Evolutionary conservation across 257 asterid genomes (phyloP).

Genomic region (Sherardia arvensis): DNA sequence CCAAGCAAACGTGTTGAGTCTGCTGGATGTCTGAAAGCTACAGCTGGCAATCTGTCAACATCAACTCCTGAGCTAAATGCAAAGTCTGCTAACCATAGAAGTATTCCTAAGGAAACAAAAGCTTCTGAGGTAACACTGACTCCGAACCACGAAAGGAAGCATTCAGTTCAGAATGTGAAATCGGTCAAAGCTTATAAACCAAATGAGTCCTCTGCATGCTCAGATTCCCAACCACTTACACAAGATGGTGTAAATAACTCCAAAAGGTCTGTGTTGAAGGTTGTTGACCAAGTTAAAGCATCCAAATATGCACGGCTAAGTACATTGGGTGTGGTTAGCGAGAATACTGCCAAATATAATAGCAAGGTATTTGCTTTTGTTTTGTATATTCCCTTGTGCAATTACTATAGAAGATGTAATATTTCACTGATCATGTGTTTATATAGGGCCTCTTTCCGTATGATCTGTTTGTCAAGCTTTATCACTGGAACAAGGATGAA

Average conservation of each 20-base stretch:
- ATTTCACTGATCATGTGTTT: slow-evolving; percentile 13
- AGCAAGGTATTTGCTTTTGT: slow-evolving; percentile 18
- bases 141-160: slow-evolving; percentile 22
- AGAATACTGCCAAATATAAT: slow-evolving; percentile 30
- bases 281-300: slow-evolving; percentile 35
- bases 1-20: slow-evolving; percentile 12
- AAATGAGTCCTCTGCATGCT: slow-evolving; percentile 19
- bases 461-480: slow-evolving; percentile 69
- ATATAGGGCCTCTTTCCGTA: slow-evolving; percentile 66
- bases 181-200: slow-evolving; percentile 20
- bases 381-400: slow-evolving; percentile 6
- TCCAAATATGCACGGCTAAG: slow-evolving; percentile 25
- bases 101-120: slow-evolving; percentile 19
- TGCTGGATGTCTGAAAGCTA: slow-evolving; percentile 13
- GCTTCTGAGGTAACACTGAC: slow-evolving; percentile 25
- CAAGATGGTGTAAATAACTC: slow-evolving; percentile 23
- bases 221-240: slow-evolving; percentile 14
- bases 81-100: slow-evolving; percentile 18
- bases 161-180: slow-evolving; percentile 18
- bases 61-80: slow-evolving; percentile 17
- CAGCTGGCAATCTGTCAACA: slow-evolving; percentile 20
- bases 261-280: slow-evolving; percentile 33
- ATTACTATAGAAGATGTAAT: neutral
- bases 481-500: slow-evolving; percentile 53
- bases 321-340: slow-evolving; percentile 29